These are phyloP conservation scores for Aspergillus neotritici DNA, from an alignment of 2,329 filamentous ascomycete genomes.

Conservation along the genomic window DNA sequence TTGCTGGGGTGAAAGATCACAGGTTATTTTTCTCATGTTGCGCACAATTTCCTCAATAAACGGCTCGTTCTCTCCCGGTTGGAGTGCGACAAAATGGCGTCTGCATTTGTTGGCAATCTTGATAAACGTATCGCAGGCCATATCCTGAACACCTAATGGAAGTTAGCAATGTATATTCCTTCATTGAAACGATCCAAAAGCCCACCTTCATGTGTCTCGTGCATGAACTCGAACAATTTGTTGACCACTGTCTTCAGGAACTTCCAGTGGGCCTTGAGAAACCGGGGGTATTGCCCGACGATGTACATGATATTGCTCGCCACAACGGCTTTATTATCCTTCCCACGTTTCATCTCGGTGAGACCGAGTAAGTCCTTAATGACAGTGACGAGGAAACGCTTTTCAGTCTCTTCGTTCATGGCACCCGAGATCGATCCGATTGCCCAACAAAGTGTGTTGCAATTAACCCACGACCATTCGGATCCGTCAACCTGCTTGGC, in stretches of 20 bases:
- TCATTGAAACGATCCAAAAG: slow-evolving; percentile 4
- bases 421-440: slow-evolving; percentile 97
- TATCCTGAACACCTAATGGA: slow-evolving; percentile 80
- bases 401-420: slow-evolving; percentile 99
- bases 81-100: slow-evolving; percentile 91
- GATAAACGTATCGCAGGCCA: slow-evolving; percentile 99
- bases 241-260: slow-evolving; percentile 99
- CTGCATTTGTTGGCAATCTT: slow-evolving; percentile 99
- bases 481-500: slow-evolving; percentile 88
- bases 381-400: slow-evolving; percentile 94
- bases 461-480: slow-evolving; percentile 99
- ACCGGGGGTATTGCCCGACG: slow-evolving; percentile 95
- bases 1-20: slow-evolving; percentile 90
- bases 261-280: slow-evolving; percentile 99
- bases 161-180: slow-evolving; percentile 16
- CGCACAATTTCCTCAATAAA: slow-evolving; percentile 99
- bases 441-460: slow-evolving; percentile 98
- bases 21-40: slow-evolving; percentile 92
- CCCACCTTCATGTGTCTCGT: slow-evolving; percentile 93
- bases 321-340: slow-evolving; percentile 98
- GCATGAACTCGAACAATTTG: slow-evolving; percentile 99
- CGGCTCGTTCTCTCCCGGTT: slow-evolving; percentile 87
- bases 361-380: slow-evolving; percentile 96
- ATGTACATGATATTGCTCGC: slow-evolving; percentile 99
- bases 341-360: slow-evolving; percentile 98